Evolutionary conservation across 2,329 filamentous ascomycete species (phyloP).

Genomic region (Beauveria rudraprayagi): DNA sequence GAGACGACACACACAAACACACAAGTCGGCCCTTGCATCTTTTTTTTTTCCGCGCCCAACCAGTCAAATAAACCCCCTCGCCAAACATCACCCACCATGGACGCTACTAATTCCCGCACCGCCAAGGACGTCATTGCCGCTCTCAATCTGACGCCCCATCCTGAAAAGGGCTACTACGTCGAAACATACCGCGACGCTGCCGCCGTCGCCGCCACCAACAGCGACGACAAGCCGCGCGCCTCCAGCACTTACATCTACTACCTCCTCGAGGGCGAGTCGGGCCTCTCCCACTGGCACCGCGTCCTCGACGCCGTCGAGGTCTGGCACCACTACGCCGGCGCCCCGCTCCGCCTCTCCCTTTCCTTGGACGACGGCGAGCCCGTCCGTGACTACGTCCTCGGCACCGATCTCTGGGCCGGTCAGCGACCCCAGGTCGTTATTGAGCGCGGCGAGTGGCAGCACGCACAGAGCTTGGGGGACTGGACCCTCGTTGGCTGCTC

Average conservation of each 20-base stretch:
- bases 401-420: conserved; percentile 33
- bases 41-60: neutral
- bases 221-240: conserved; percentile 37
- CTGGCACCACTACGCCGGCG: conserved; percentile 48
- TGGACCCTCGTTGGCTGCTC: conserved; percentile 41
- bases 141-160: conserved; percentile 35
- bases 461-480: conserved; percentile 33
- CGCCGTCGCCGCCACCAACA: conserved; percentile 28
- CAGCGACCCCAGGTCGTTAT: conserved; percentile 38
- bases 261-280: conserved; percentile 35
- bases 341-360: conserved; percentile 37
- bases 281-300: conserved; percentile 42
- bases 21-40: neutral
- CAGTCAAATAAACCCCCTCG: neutral
- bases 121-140: conserved; percentile 35
- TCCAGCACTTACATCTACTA: conserved; percentile 45
- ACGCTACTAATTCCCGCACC: conserved; percentile 20
- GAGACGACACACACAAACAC: neutral
- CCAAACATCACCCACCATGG: neutral
- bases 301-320: conserved; percentile 38
- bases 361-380: conserved; percentile 35
- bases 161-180: conserved; percentile 41
- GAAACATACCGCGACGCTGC: conserved; percentile 37
- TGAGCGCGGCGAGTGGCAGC: conserved; percentile 35
- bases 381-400: conserved; percentile 28